Percentiles rank a stretch among this genome's conserved stretches.
Conservation (phyloP, 306 rosid genomes). For the Glycine soja region DNA sequence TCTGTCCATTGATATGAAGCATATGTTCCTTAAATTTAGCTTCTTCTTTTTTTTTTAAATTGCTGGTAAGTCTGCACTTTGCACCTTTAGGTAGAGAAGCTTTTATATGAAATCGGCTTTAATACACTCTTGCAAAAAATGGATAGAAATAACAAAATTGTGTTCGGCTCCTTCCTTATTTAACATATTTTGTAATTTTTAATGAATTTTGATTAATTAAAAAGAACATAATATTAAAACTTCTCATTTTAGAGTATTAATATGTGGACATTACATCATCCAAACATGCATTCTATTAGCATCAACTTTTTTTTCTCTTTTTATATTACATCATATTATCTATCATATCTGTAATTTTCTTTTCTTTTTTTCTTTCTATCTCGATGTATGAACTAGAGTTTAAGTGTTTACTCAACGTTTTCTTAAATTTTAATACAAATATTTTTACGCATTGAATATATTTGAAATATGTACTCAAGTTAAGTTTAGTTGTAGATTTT, state of each 20-base stretch:
- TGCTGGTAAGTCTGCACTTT: neutral
- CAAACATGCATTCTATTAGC: neutral
- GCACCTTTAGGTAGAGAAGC: neutral
- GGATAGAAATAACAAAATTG: too few relatives aligned
- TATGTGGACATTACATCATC: neutral
- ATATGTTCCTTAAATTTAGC: neutral
- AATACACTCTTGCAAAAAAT: too few relatives aligned
- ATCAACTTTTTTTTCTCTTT: neutral
- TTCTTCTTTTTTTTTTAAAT: neutral
- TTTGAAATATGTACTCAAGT: neutral
- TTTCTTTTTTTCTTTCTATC: too few relatives aligned
- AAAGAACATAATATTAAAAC: too few relatives aligned
- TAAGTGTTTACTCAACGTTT: neutral
- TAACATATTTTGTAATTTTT: too few relatives aligned
- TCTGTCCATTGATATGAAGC: slow-evolving; percentile 1
- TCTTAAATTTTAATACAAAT: neutral
- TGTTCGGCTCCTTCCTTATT: too few relatives aligned
- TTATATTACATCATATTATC: too few relatives aligned
- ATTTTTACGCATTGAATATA: neutral
- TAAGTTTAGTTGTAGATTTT: neutral
- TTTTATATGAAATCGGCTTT: too few relatives aligned
- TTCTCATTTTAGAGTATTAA: too few relatives aligned
- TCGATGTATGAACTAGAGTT: neutral
- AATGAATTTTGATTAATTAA: too few relatives aligned
- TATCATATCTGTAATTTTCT: too few relatives aligned